Evolutionary conservation across 2,329 filamentous ascomycete species (phyloP), one percentile per base, ranked within the genome.

Genomic region (Aureobasidium sp.): DNA sequence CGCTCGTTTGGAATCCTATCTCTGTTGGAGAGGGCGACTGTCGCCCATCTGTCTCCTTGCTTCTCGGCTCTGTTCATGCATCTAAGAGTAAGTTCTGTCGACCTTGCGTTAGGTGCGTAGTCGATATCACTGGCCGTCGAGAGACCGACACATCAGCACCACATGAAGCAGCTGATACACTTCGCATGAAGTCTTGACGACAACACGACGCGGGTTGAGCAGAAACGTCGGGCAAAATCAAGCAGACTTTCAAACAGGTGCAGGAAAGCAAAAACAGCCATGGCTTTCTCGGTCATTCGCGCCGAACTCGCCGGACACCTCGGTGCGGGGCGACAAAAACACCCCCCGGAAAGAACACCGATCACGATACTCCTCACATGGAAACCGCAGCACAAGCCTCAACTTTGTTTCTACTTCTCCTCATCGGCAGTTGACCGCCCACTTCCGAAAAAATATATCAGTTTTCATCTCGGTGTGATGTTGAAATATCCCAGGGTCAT

Each of bases 351-450:
- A 24, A 49, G 45, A 49, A 49, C 22, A 38, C 45, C 45, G 45
- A 38, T 7, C 21, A 45, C 21, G 27, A 35, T 14, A 30, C 7
- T n/a, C 45, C 37, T 49, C 45, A 49, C 45, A 38, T 49, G 45
- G 35, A 19, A 6, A 24, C 34, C 24, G 22, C 34, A 49, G 14
- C 8, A 7, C 35, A 29, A 29, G 24, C 21, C 32, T 29, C 21
- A 49, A 49, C 32, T 49, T 22, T 38, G 32, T 38, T 30, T 39
- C 34, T 34, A 49, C 45, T 16, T 38, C 16, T 49, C 16, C 34
- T 38, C 10, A 16, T 3, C 22, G 45, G 34, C 17, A 29, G 22
- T 19, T 29, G 22, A 14, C 11, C 5, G 7, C 5, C 44, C 14
- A 19, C 7, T n/a, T 38, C 24, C n/a, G 45, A 38, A 21, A 16